Percentiles rank a stretch among this genome's conserved stretches.
phyloP scores from a whole-genome alignment of 2,329 filamentous ascomycete genomes.

The Hymenoscyphus occultus region DNA sequence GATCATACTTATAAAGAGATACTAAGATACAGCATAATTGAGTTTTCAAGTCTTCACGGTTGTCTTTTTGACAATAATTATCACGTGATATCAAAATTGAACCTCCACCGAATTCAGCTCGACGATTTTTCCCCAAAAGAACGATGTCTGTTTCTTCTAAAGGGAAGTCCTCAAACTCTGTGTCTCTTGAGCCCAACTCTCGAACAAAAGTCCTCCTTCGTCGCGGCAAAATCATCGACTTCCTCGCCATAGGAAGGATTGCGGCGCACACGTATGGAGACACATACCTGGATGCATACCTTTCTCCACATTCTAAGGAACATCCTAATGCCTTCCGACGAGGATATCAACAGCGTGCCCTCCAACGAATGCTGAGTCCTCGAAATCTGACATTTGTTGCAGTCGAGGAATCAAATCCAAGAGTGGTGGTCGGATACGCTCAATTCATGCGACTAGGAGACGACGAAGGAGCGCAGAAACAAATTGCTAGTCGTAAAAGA shows the following conservation, averaged over 20 bases:
- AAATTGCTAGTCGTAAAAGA: conserved; percentile 15
- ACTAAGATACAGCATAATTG: neutral
- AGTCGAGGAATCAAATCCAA: conserved; percentile 14
- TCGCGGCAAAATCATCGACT: conserved; percentile 20
- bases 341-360: conserved; percentile 17
- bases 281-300: conserved; percentile 20
- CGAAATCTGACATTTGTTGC: conserved; percentile 25
- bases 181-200: neutral
- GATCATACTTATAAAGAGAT: neutral
- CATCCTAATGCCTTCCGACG: conserved; percentile 20
- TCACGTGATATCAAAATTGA: too few species aligned
- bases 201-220: conserved; percentile 23
- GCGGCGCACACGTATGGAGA: conserved; percentile 26
- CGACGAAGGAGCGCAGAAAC: conserved; percentile 22
- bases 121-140: neutral
- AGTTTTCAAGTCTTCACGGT: too few species aligned
- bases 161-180: conserved; percentile 4
- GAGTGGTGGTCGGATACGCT: conserved; percentile 22
- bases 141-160: conserved; percentile 10
- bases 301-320: conserved; percentile 20
- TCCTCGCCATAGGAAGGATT: conserved; percentile 18
- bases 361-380: conserved; percentile 21
- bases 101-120: too few species aligned
- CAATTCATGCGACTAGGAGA: conserved; percentile 25
- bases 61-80: too few species aligned